Base-by-base conservation (phyloP, 2,329 filamentous ascomycete genomes). In the Calonectria ilicicola region DNA sequence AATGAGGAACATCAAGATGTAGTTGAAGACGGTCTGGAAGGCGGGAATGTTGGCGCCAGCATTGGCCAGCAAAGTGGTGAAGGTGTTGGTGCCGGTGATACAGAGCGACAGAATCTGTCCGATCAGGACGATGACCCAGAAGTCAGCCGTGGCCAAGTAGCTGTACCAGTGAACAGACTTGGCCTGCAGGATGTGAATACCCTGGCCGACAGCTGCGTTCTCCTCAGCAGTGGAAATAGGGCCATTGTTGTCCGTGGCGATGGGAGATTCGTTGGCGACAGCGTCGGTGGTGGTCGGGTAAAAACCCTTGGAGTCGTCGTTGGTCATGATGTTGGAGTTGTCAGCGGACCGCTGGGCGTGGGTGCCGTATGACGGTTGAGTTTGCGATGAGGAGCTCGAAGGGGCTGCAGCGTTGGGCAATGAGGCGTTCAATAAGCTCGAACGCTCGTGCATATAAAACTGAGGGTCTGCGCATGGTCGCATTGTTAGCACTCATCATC, bases 21-120 rank as follows among this genome's bases (percentile, higher is more conserved):
- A 99, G 86, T 97, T 98, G 89, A 98, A 97, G 80, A 98, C 91
- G 35, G 94, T 95, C 86, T 99, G 97, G 87, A 98, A 98, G 68
- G 97, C 95, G 9, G 97, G 97, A 77, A 98, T 97, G 73, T 91
- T 95, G 76, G 93, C 96, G 63, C 92, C 90, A 6, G 85, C 84
- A 12, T 83, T 79, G 70, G 88, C 89, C 35, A 99, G 91, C 68
- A 98, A 91, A 29, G 90, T 91, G 44, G 93, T 94, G 81, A 98
- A 95, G 60, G 97, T 98, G 87, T 97, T 98, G 64, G 96, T 98
- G 35, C 91, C 92, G 1, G 96, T 98, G 85, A 98, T 97, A 86
- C 95, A 96, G 72, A 99, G 91, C 5, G 96, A 92, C 53, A 98
- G 91, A 65, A 95, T 84, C 88, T 98, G 96, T 72, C 95, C 95